Base-by-base conservation (phyloP, 2,329 filamentous ascomycete genomes). In the Fonsecaea nubica region DNA sequence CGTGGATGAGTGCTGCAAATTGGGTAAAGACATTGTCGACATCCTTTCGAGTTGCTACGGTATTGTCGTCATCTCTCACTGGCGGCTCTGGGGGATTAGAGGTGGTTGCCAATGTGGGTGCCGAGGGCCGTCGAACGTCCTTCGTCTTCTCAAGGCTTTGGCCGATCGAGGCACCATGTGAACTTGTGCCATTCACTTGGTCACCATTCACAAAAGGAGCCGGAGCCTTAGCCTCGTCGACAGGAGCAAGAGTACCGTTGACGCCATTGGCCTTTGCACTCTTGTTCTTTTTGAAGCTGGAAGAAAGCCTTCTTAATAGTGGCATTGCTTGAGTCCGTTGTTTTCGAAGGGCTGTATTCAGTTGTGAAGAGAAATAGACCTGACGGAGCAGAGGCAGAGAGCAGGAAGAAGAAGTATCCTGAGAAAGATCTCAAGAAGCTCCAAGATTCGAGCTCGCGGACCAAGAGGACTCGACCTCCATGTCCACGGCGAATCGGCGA, bases 1-100 rank as follows among this genome's bases (percentile, higher is more conserved):
- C 84, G 62, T 83, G 80, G 59, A 84, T 80, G 10, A 83, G 74
- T 69, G 81, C 79, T 21, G 80, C 79, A 74, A 79, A 82, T 68
- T 79, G 77, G 40, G 79, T 76, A 63, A 83, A 83, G 15, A 77
- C 75, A 7, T 74, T 74, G 30, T 77, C 75, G 8, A 81, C 76
- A 67, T 81, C 78, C 35, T 75, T 74, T n/a, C 77, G 76, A 63
- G 78, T 79, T 57, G 77, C 77, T 55, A 65, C 68, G 35, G 72
- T 73, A 2, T 75, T 75, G 25, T 74, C 70, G 21, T 75, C 73
- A 9, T 65, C 54, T 42, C 36, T 4, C 7, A n/a, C 42, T 30
- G 50, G 56, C 7, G 50, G 50, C 7, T 56, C 63, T 38, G 53
- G 54, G 21, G 63, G 52, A 10, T 60, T 33, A n/a, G 52, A 48